Evolutionary conservation across 179 eudicot species (phyloP), one percentile per base, ranked within the genome.

Genomic region (Vitellaria paradoxa): DNA sequence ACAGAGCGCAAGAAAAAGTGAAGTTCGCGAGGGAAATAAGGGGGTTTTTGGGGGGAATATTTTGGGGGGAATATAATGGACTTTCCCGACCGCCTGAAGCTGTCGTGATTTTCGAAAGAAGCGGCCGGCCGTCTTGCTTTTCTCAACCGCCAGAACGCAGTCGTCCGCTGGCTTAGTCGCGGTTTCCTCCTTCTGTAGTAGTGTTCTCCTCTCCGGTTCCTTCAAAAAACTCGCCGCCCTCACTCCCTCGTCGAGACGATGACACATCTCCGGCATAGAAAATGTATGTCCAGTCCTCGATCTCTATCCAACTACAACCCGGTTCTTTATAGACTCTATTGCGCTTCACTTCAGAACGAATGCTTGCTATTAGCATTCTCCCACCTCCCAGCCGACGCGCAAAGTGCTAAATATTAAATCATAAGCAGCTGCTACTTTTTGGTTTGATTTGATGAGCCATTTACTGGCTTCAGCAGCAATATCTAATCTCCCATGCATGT

Each of bases 221-320:
- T 73, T 81, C 79, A 90, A 72, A 80, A 87, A 77, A 66, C 50
- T 70, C 81, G 85, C 52, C 61, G 87, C n/a, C 91, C 49, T 90
- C 90, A 0, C 40, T 70, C 18, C 85, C 85, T 72, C 82, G 81
- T 0, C 88, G 84, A 55, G 84, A 88, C 0, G 90, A 90, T 2
- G 69, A 56, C 74, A 88, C 65, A 72, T 90, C 89, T 68, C 89
- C 88, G 1, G 93, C 88, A 60, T 85, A 88, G 86, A 90, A 90
- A n/a, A 80, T 82, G 46, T 79, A 90, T 15, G 85, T 88, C 0
- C 64, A 68, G 65, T 81, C 88, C 81, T 80, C 87, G 64, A 90
- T 82, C 78, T 90, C 93, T 7, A 90, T 81, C 93, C 88, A 85
- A 59, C 92, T 90, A 70, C 93, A 90, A 45, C 93, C 93, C 0